These are phyloP conservation scores for Iris macrosiphon DNA, from an alignment of 106 monocot species.

Conservation along the genomic window DNA sequence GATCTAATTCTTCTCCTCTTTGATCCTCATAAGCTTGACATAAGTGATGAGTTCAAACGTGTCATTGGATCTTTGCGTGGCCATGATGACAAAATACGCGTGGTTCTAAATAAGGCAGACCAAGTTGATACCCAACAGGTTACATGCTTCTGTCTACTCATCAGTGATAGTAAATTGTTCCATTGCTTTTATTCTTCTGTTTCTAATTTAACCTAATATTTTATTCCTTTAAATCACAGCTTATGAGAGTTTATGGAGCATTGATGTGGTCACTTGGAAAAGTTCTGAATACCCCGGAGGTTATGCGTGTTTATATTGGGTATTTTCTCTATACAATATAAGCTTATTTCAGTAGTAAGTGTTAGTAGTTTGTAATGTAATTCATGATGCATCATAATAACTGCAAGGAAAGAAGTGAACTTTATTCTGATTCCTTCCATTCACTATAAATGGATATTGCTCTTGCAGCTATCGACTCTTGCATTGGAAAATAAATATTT, in stretches of 20 bases:
- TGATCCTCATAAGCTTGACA: slow-evolving; percentile 98
- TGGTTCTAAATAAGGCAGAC: slow-evolving; percentile 92
- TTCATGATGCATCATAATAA: no score
- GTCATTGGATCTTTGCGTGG: slow-evolving; percentile 88
- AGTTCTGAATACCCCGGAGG: slow-evolving; percentile 94
- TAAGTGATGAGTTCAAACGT: slow-evolving; percentile 96
- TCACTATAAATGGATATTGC: no score
- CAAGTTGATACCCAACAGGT: slow-evolving; percentile 96
- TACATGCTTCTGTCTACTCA: neutral
- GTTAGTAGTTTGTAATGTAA: no score
- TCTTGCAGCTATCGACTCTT: no score
- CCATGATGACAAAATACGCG: slow-evolving; percentile 98
- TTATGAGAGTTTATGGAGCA: slow-evolving; percentile 99
- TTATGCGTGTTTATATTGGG: slow-evolving; percentile 97
- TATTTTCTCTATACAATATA: slow-evolving; percentile 25
- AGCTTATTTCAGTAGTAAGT: no score
- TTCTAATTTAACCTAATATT: neutral
- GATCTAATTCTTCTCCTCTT: slow-evolving; percentile 94
- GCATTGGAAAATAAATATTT: no score
- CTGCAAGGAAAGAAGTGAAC: no score
- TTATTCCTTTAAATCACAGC: slow-evolving; percentile 26
- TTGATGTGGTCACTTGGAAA: slow-evolving; percentile 98
- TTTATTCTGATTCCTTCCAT: no score
- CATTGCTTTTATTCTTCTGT: no score
- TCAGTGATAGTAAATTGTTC: no score